phyloP scores from a whole-genome alignment of 495 filamentous ascomycete genomes.

The Penicillium fimorum region DNA sequence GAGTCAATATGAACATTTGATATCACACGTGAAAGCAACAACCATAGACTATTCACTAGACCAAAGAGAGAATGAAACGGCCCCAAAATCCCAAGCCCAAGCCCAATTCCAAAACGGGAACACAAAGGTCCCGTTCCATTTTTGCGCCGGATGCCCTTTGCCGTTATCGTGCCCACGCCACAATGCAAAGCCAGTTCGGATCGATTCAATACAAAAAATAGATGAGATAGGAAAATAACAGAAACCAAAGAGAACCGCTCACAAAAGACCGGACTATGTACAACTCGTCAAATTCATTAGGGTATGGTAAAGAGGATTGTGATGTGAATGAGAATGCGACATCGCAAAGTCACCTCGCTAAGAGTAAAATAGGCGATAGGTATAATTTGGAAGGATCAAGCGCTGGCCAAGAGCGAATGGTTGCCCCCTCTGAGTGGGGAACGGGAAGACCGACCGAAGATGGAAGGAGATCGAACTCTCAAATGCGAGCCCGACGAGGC shows the following conservation, averaged over 20 bases:
- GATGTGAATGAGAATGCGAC: background rate
- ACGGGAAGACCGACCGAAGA: background rate
- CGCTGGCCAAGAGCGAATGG: background rate
- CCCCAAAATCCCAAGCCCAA: background rate
- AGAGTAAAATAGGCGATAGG: background rate
- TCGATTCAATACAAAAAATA: background rate
- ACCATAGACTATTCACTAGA: background rate
- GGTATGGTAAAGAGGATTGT: background rate
- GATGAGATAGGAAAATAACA: background rate
- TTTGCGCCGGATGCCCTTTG: background rate
- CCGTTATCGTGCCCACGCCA: background rate
- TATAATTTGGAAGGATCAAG: background rate
- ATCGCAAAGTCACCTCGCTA: background rate
- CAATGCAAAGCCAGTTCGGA: conserved; percentile 2
- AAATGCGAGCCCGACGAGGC: background rate
- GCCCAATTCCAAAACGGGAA: conserved; percentile 4
- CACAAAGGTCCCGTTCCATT: background rate
- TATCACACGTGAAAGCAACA: background rate
- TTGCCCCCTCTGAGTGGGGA: background rate
- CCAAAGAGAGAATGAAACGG: background rate
- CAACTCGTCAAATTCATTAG: conserved; percentile 8
- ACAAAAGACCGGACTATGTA: conserved; percentile 9
- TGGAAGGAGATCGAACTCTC: background rate
- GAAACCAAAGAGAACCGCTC: background rate
- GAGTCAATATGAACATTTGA: background rate